phyloP scores from a whole-genome alignment of 1,139 yeast species.

The Diutina ranongensis region DNA sequence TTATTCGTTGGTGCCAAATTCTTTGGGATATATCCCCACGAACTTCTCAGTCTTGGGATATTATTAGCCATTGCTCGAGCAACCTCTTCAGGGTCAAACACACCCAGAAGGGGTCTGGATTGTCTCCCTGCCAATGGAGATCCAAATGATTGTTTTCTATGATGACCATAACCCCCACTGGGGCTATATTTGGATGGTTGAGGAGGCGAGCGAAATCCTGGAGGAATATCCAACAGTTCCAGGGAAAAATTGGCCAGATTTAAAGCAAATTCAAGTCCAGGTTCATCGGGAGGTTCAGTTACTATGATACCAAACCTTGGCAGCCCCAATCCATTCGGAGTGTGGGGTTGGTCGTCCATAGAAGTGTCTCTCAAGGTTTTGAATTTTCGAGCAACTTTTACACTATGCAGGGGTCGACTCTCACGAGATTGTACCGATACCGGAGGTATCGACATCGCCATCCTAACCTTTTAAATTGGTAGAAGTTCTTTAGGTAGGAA shows the following conservation, averaged over 20 bases:
- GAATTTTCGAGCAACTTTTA: not conserved
- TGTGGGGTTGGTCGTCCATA: not conserved
- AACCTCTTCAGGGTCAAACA: not conserved
- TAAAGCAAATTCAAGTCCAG: not conserved
- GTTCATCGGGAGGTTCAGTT: not conserved
- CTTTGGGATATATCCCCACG: not conserved
- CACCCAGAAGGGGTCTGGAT: not conserved
- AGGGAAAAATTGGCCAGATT: slow-evolving; percentile 4
- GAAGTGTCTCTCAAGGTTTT: not conserved
- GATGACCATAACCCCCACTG: not conserved
- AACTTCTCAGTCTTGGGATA: not conserved
- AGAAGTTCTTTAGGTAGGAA: too few relatives aligned
- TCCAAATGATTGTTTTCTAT: not conserved
- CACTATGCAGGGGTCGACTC: not conserved
- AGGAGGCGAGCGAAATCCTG: not conserved
- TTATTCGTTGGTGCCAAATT: not conserved
- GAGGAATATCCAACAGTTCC: not conserved
- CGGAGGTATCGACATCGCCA: not conserved
- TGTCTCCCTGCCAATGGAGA: slow-evolving; percentile 1
- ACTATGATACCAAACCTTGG: not conserved
- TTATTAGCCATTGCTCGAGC: not conserved
- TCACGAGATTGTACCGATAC: not conserved
- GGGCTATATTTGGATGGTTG: not conserved
- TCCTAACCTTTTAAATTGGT: too few relatives aligned
- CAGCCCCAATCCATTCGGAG: slow-evolving; percentile 4